Base-by-base conservation (phyloP, 805 yeast genomes). In the Candida multigemmis region DNA sequence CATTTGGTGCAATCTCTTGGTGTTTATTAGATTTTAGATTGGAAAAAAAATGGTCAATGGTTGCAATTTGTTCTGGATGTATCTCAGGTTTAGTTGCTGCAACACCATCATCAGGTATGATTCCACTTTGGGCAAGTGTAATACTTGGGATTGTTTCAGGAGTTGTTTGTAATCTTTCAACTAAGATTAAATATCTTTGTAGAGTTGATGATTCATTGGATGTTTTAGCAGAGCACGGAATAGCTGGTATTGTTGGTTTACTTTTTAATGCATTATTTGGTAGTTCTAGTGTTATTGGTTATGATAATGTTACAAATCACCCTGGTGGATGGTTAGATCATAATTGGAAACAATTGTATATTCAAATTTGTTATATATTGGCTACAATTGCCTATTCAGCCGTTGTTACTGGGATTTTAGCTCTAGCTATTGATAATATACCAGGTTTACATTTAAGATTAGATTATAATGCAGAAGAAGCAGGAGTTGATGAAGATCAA, bases 181-280 rank as follows among this genome's bases (percentile, higher is more conserved):
- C 96, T 24, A 82, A 85, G 44, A 59, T 89, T 50, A 89, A 89
- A 56, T 83, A 80, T 48, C 56, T 83, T 36, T 59, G 81, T 24
- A 68, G 70, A 33, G 86, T 89, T 27, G 97, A 91, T 53, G 98
- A 89, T 58, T 77, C 96, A 2, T 61, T 91, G 42, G 97, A 91
- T 78, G 76, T 86, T 27, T 68, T 89, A 50, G 97, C 97, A n/a
- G 97, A 89, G 73, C 98, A 89, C 77, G 97, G 96, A 26, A 68
- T 89, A 42, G 97, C 96, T 0, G 98, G 98, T 17, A 68, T 87
- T 24, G 68, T 89, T 24, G 97, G 98, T 0, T 65, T 87, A 25
- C 32, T 89, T n/a, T 86, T 85, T 60, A 86, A 85, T 48, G 96
- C 83, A 1, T 48, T 89, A 1, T 87, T 91, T 48, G 96, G 83